Percentiles rank a stretch among this genome's conserved stretches.
Conservation (phyloP, 192 early-diverging fungal genomes). For the Dissophora ornata region DNA sequence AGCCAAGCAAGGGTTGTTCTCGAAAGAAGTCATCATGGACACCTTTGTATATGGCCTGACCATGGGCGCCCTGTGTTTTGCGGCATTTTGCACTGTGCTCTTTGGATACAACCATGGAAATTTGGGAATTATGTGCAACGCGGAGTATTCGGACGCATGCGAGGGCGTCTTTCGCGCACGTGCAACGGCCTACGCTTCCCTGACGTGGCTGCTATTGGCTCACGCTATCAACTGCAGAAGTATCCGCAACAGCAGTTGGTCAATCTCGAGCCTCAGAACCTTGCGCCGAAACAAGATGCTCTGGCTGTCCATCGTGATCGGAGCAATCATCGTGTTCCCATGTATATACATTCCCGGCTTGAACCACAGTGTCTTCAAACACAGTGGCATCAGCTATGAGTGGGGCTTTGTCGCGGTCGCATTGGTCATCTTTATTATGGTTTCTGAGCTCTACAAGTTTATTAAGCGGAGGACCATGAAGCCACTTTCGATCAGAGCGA, state of each 20-base stretch:
- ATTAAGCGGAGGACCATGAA: conserved; percentile 48
- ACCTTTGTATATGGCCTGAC: conserved; percentile 74
- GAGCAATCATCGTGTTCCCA: conserved; percentile 54
- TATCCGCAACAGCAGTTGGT: conserved; percentile 70
- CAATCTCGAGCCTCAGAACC: conserved; percentile 17
- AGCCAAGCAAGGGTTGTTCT: conserved; percentile 74
- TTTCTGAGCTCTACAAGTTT: conserved; percentile 52
- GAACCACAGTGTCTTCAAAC: conserved; percentile 53
- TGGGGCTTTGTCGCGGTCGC: conserved; percentile 36
- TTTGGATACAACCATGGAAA: conserved; percentile 72
- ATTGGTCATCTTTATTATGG: conserved; percentile 21
- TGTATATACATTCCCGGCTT: conserved; percentile 41
- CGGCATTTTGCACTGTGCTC: conserved; percentile 72
- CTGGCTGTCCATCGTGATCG: conserved; percentile 64
- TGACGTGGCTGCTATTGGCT: conserved; percentile 77
- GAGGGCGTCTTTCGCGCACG: conserved; percentile 78
- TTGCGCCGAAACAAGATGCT: conserved; percentile 51
- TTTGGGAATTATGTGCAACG: conserved; percentile 67
- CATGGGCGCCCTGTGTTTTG: conserved; percentile 72
- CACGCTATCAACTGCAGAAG: conserved; percentile 86
- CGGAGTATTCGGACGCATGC: conserved; percentile 51
- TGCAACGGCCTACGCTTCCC: conserved; percentile 74
- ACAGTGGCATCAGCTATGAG: conserved; percentile 35
- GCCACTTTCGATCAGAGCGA: conserved; percentile 20
- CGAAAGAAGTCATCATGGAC: conserved; percentile 72